Conservation (phyloP, 2,329 filamentous ascomycete species). For the Dactylella cylindrospora region DNA sequence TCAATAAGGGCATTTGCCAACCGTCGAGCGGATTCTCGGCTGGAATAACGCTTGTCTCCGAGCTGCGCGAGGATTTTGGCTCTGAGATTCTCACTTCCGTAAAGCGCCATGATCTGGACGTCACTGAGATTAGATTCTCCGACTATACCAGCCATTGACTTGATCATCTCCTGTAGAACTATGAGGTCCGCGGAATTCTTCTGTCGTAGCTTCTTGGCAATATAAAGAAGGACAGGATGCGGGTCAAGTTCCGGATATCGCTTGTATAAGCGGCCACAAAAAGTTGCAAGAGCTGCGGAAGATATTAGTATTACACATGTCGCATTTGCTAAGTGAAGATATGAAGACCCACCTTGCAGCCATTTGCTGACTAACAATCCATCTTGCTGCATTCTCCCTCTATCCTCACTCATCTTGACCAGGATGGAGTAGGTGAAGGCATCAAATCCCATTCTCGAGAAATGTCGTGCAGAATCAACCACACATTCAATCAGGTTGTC, state of each 20-base stretch:
- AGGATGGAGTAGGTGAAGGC: conserved; percentile 90
- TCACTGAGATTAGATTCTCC: conserved; percentile 87
- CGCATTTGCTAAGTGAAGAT: conserved; percentile 10
- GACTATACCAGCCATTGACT: conserved; percentile 90
- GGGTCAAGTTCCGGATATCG: conserved; percentile 82
- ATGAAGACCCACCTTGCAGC: conserved; percentile 62
- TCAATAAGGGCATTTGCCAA: conserved; percentile 77
- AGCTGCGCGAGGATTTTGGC: conserved; percentile 77
- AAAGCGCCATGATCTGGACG: conserved; percentile 80
- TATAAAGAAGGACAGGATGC: conserved; percentile 82
- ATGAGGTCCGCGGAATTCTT: conserved; percentile 89
- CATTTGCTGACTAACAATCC: conserved; percentile 82
- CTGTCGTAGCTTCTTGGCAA: conserved; percentile 76
- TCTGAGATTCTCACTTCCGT: conserved; percentile 76
- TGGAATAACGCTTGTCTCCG: conserved; percentile 78
- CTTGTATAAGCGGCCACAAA: conserved; percentile 85
- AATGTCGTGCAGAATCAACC: conserved; percentile 91
- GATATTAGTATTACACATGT: conserved; percentile 24
- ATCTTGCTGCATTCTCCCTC: conserved; percentile 63
- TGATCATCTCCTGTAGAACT: conserved; percentile 84
- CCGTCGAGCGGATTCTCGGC: conserved; percentile 71
- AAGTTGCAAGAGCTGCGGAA: conserved; percentile 70
- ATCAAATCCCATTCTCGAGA: conserved; percentile 88
- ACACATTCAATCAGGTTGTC: conserved; percentile 93
- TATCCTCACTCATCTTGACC: conserved; percentile 63